A percentile compares a stretch with the other conserved stretches of the same genome.
Conservation (phyloP, 768 basidiomycete species). For the Boletus coccyginus region DNA sequence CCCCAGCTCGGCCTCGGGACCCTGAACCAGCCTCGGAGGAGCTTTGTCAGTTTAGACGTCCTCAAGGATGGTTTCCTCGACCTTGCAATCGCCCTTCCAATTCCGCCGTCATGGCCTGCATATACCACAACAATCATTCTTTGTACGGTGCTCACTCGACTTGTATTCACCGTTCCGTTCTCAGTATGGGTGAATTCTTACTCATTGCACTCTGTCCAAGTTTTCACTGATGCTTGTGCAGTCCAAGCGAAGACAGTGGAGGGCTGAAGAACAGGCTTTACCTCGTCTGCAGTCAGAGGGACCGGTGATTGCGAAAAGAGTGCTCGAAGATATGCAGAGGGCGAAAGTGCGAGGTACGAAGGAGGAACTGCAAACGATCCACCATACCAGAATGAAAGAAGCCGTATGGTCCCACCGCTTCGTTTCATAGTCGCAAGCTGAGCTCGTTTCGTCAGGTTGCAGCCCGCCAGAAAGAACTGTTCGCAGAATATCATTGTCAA, state of each 20-base stretch:
- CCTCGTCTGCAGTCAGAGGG: constrained; percentile 54
- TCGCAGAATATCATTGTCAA: constrained; percentile 53
- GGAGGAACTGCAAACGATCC: constrained; percentile 46
- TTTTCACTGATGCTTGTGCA: constrained; percentile 29
- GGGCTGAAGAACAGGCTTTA: constrained; percentile 57
- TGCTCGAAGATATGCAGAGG: constrained; percentile 49
- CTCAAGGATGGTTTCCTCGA: constrained; percentile 71
- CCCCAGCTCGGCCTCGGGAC: background rate
- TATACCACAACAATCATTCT: constrained; percentile 78
- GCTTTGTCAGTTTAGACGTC: constrained; percentile 24
- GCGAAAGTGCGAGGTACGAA: constrained; percentile 55
- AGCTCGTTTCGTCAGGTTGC: constrained; percentile 41
- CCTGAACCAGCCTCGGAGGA: constrained; percentile 13
- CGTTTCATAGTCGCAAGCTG: background rate
- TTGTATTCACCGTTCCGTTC: constrained; percentile 60
- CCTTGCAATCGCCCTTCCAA: constrained; percentile 70
- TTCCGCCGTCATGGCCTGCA: constrained; percentile 62
- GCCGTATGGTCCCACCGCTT: constrained; percentile 36
- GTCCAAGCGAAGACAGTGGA: constrained; percentile 60
- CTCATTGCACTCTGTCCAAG: background rate
- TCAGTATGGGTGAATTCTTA: constrained; percentile 63
- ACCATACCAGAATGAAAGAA: constrained; percentile 45
- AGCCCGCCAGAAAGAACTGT: constrained; percentile 56
- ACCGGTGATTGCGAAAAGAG: constrained; percentile 34
- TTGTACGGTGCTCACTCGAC: constrained; percentile 58